These are phyloP conservation scores for Chrysophaeum taylorii DNA, from an alignment of 352 stramenopile species.

Conservation along the genomic window DNA sequence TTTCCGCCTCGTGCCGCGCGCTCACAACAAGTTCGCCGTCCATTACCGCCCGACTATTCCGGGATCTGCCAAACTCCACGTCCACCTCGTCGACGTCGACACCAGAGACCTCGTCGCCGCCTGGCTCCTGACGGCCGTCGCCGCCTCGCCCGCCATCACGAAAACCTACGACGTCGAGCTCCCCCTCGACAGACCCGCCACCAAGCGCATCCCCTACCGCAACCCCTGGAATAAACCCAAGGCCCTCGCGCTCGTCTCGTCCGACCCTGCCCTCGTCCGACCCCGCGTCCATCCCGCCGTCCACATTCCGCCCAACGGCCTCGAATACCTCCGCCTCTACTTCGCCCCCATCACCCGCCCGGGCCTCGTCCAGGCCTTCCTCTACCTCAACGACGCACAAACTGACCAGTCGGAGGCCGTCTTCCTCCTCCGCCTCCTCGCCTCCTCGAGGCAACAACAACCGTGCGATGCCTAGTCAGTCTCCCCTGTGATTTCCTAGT, in stretches of 20 bases:
- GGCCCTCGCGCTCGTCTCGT: conserved; percentile 66
- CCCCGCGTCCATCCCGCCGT: conserved; percentile 48
- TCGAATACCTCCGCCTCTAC: conserved; percentile 42
- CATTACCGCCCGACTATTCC: conserved; percentile 53
- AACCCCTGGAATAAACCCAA: conserved; percentile 77
- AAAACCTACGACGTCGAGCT: conserved; percentile 79
- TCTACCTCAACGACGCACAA: conserved; percentile 80
- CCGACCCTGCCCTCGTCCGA: conserved; percentile 51
- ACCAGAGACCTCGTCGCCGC: conserved; percentile 69
- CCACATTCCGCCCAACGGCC: conserved; percentile 32
- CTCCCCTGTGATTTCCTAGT: too few species aligned
- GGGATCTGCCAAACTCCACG: conserved; percentile 25
- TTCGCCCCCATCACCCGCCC: conserved; percentile 29
- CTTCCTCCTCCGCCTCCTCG: conserved; percentile 61
- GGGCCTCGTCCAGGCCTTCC: conserved; percentile 59
- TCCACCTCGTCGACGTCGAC: conserved; percentile 76
- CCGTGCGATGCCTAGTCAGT: too few species aligned
- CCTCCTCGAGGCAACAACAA: too few species aligned
- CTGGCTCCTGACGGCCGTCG: conserved; percentile 67
- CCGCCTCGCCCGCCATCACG: conserved; percentile 61
- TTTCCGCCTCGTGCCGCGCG: conserved; percentile 70
- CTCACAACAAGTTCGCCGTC: conserved; percentile 71
- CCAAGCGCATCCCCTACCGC: conserved; percentile 81
- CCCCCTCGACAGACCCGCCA: conserved; percentile 42
- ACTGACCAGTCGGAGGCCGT: conserved; percentile 85